Evolutionary conservation across 305 asterid genomes (phyloP).

Genomic region (Caryopteris hybrid): DNA sequence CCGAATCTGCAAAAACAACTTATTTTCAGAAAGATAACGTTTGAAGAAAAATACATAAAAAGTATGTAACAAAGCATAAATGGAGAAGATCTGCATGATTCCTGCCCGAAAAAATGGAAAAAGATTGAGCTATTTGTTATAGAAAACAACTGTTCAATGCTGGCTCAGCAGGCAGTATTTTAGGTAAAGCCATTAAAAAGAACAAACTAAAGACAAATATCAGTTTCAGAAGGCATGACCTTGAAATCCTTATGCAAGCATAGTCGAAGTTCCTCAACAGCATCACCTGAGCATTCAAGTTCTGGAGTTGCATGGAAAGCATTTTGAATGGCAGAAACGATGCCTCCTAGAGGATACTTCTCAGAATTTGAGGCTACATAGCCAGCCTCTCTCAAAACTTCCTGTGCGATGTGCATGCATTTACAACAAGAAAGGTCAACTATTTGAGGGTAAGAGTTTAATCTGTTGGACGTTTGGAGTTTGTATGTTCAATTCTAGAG

Average conservation of each 20-base stretch:
- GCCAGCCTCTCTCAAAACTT: slow-evolving; percentile 60
- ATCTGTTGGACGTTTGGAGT: not conserved
- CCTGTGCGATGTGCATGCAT: slow-evolving; percentile 32
- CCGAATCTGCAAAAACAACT: slow-evolving; percentile 47
- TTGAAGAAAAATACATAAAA: not conserved
- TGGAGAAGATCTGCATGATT: not conserved
- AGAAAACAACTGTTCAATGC: not conserved
- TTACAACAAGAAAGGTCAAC: not conserved
- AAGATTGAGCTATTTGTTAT: not conserved
- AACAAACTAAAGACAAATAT: not conserved
- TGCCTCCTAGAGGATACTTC: slow-evolving; percentile 65
- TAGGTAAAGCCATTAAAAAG: not conserved
- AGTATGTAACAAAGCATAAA: not conserved
- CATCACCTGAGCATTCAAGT: slow-evolving; percentile 52
- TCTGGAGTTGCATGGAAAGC: slow-evolving; percentile 67
- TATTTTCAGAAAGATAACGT: not conserved
- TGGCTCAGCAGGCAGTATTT: not conserved
- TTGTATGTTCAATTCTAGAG: not conserved
- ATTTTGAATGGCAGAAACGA: slow-evolving; percentile 65
- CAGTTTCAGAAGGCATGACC: slow-evolving; percentile 31
- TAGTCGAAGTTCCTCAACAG: slow-evolving; percentile 65
- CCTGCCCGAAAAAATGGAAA: not conserved
- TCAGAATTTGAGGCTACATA: slow-evolving; percentile 64
- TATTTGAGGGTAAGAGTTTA: not conserved
- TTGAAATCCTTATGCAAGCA: slow-evolving; percentile 80